Evolutionary conservation across 352 stramenopile genomes (phyloP).

Genomic region (Phytopythium oedochilum): DNA sequence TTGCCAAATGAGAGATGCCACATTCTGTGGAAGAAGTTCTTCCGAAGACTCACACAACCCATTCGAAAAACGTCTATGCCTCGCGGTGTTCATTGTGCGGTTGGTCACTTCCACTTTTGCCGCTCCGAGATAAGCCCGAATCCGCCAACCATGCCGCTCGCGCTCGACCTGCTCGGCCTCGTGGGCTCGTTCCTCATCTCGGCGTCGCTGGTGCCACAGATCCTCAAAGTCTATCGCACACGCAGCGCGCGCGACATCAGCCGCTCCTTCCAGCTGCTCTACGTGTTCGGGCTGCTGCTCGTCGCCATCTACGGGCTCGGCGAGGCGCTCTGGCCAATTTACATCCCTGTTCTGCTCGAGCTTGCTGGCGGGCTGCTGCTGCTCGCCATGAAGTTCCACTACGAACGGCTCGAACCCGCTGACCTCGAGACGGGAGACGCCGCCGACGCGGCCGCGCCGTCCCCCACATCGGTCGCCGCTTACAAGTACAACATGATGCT

Average conservation of each 20-base stretch:
- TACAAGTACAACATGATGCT: conserved; percentile 12
- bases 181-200: conserved; percentile 59
- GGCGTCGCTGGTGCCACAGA: conserved; percentile 50
- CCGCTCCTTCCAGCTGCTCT: conserved; percentile 43
- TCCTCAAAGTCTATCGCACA: conserved; percentile 50
- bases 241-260: conserved; percentile 56
- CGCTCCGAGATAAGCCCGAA: neutral
- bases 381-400: conserved; percentile 41
- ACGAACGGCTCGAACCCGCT: conserved; percentile 20
- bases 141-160: conserved; percentile 12
- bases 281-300: conserved; percentile 31
- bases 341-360: conserved; percentile 44
- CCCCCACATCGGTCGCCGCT: conserved; percentile 2
- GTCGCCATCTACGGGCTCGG: conserved; percentile 46
- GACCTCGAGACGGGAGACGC: neutral
- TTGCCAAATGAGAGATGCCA: neutral
- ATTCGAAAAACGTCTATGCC: neutral
- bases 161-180: conserved; percentile 50
- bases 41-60: no score
- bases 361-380: conserved; percentile 32
- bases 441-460: neutral
- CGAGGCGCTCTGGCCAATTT: conserved; percentile 52
- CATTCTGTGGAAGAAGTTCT: no score
- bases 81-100: no score
- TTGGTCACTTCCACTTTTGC: neutral